phyloP scores from a whole-genome alignment of 2,329 filamentous ascomycete genomes.

The Monilinia polystroma region DNA sequence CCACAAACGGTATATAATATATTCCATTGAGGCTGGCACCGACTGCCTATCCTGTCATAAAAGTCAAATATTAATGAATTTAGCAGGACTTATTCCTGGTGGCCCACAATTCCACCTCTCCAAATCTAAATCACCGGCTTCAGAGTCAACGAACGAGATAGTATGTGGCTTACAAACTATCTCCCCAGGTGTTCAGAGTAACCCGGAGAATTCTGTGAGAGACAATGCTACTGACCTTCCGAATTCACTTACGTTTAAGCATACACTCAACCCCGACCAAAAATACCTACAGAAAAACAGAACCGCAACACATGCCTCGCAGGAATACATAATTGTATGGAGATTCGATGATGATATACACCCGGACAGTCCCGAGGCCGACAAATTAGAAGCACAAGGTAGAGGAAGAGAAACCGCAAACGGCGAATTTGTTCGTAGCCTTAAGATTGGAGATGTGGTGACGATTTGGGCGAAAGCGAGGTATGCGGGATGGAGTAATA shows the following conservation, averaged over 20 bases:
- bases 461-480: slow-evolving; percentile 40
- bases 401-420: slow-evolving; percentile 52
- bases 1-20: slow-evolving; percentile 28
- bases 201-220: slow-evolving; percentile 18
- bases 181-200: slow-evolving; percentile 35
- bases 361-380: slow-evolving; percentile 45
- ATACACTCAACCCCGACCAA: slow-evolving; percentile 43
- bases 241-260: slow-evolving; percentile 38
- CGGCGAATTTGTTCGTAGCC: slow-evolving; percentile 55
- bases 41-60: not conserved
- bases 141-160: not conserved
- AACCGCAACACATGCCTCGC: slow-evolving; percentile 43
- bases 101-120: slow-evolving; percentile 19
- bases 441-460: slow-evolving; percentile 42
- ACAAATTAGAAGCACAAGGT: slow-evolving; percentile 44
- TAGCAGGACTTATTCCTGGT: not conserved
- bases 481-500: slow-evolving; percentile 55
- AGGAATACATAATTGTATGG: slow-evolving; percentile 54
- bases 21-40: not conserved
- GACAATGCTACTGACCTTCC: not conserved
- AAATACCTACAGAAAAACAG: slow-evolving; percentile 49
- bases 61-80: not conserved
- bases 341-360: slow-evolving; percentile 50
- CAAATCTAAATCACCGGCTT: not conserved
- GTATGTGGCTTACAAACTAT: slow-evolving; percentile 44